Percentiles rank a stretch among this genome's conserved stretches.
Evolutionary conservation across 768 basidiomycete genomes (phyloP).

Genomic region (Leccinellum albellum): DNA sequence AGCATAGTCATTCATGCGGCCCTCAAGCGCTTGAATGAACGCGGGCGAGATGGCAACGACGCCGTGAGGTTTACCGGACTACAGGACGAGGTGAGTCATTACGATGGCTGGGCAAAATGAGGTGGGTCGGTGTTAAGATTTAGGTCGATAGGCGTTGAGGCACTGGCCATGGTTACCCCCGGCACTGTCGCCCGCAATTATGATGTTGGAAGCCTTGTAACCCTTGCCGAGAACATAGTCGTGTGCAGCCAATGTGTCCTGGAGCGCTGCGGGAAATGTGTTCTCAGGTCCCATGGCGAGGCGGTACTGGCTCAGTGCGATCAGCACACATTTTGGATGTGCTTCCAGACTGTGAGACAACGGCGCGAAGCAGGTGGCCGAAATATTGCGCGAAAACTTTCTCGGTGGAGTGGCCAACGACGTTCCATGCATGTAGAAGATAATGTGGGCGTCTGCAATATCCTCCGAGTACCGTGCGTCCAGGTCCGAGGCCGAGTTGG

Average conservation of each 20-base stretch:
- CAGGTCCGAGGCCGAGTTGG: not conserved
- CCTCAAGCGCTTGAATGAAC: constrained; percentile 3
- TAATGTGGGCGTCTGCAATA: constrained; percentile 5
- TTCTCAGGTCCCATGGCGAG: constrained; percentile 25
- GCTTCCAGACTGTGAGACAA: not conserved
- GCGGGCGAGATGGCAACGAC: constrained; percentile 54
- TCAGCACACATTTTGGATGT: constrained; percentile 6
- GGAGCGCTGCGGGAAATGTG: constrained; percentile 19
- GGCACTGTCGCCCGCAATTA: constrained; percentile 25
- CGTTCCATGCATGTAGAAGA: constrained; percentile 24
- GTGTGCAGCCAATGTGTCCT: constrained; percentile 24
- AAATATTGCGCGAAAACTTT: constrained; percentile 1
- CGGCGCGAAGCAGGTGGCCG: constrained; percentile 5
- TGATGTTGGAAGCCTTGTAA: constrained; percentile 18
- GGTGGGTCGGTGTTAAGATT: not conserved
- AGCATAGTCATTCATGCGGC: not conserved
- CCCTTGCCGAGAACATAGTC: constrained; percentile 24
- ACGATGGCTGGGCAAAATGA: constrained; percentile 14
- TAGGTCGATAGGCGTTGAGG: no score
- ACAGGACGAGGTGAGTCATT: constrained; percentile 37
- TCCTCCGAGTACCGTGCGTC: not conserved
- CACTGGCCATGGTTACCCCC: constrained; percentile 26
- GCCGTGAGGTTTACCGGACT: constrained; percentile 51
- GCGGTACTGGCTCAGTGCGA: constrained; percentile 25
- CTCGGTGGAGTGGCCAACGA: constrained; percentile 16